Percentiles rank a stretch among this genome's conserved stretches.
Evolutionary conservation across 2,329 filamentous ascomycete species (phyloP).

Genomic region (Beauveria medogensis): DNA sequence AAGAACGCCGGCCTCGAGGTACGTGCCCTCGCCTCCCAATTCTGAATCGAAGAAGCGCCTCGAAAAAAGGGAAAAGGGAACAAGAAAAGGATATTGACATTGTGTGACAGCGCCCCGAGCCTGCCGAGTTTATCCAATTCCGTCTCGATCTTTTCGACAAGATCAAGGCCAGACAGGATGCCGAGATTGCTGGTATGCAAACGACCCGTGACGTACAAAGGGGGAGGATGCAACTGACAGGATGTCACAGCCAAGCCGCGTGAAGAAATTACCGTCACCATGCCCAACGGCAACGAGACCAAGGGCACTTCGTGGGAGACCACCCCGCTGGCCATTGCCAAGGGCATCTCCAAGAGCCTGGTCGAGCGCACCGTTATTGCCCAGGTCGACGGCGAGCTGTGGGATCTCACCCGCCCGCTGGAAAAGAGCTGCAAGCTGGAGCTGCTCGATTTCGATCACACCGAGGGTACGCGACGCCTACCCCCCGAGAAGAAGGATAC

Average conservation of each 20-base stretch:
- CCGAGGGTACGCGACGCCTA: constrained; percentile 22
- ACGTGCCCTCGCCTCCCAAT: not conserved
- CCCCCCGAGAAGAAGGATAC: not conserved
- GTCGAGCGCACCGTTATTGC: constrained; percentile 84
- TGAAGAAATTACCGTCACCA: constrained; percentile 64
- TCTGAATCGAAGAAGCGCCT: constrained; percentile 14
- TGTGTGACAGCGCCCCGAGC: constrained; percentile 28
- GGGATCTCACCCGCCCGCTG: constrained; percentile 86
- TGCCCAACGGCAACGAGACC: constrained; percentile 63
- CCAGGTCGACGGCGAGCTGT: constrained; percentile 73
- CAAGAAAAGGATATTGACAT: constrained; percentile 17
- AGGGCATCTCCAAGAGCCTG: constrained; percentile 74
- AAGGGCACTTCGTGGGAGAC: constrained; percentile 84
- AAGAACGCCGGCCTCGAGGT: constrained; percentile 52
- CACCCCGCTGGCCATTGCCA: constrained; percentile 71
- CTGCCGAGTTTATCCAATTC: constrained; percentile 72
- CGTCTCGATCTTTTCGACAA: constrained; percentile 82
- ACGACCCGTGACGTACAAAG: not conserved
- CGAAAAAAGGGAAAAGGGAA: not conserved
- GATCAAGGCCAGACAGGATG: constrained; percentile 76
- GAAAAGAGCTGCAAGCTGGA: constrained; percentile 82
- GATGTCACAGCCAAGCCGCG: constrained; percentile 55
- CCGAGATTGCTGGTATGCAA: constrained; percentile 49
- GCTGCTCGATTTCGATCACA: constrained; percentile 68
- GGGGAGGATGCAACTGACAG: constrained; percentile 7